A percentile compares a stretch with the other conserved stretches of the same genome.
Evolutionary conservation across 257 asterid genomes (phyloP).

Genomic region (Solanum verrucosum): DNA sequence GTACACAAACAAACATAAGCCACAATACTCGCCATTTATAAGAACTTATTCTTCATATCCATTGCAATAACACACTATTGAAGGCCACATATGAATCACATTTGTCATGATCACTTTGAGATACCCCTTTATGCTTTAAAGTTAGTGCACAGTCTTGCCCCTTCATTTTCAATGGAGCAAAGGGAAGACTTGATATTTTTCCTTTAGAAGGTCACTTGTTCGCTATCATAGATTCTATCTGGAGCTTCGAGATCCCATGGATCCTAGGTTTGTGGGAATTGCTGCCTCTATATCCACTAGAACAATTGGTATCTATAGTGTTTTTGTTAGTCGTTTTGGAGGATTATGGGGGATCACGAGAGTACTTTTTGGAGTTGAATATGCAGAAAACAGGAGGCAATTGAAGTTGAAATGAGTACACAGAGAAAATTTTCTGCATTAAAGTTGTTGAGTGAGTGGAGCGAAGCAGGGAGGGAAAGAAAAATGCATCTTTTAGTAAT

Average conservation of each 20-base stretch:
- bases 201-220: background rate
- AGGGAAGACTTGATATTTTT: background rate
- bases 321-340: background rate
- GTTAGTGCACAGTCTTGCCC: background rate
- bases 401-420: background rate
- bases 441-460: background rate
- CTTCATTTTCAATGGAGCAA: background rate
- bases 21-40: background rate
- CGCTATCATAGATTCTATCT: background rate
- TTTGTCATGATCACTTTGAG: background rate
- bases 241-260: background rate
- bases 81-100: background rate
- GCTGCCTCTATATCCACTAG: background rate
- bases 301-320: background rate
- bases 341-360: background rate
- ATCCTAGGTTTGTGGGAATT: background rate
- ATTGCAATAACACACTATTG: background rate
- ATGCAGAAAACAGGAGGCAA: background rate
- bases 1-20: background rate
- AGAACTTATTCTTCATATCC: background rate
- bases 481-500: background rate
- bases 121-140: background rate
- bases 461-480: background rate
- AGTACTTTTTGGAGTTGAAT: background rate
- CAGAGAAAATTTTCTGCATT: background rate